phyloP scores from a whole-genome alignment of 768 basidiomycete species.

The Macrolepiota albuminosa region DNA sequence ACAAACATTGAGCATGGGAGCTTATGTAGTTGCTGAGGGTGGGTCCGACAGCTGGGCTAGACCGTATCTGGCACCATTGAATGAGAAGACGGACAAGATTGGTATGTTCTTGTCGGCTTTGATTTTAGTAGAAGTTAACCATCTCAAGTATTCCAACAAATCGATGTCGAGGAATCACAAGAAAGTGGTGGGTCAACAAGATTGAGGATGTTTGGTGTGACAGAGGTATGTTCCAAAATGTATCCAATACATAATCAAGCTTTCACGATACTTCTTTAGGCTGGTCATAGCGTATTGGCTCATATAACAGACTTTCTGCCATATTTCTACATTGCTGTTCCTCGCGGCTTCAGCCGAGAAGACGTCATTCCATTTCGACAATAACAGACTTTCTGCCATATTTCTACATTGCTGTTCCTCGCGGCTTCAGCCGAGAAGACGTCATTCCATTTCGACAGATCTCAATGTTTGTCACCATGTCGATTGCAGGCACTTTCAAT shows the following conservation, averaged over 20 bases:
- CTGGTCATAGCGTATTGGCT: constrained; percentile 85
- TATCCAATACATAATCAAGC: neutral
- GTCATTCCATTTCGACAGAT: constrained; percentile 54
- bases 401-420: constrained; percentile 86
- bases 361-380: constrained; percentile 64
- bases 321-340: constrained; percentile 89
- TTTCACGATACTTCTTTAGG: constrained; percentile 32
- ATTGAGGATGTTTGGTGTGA: constrained; percentile 86
- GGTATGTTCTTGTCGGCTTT: constrained; percentile 37
- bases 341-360: constrained; percentile 70
- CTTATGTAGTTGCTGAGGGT: constrained; percentile 58
- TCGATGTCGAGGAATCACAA: constrained; percentile 74
- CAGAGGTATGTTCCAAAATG: constrained; percentile 48
- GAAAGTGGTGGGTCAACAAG: constrained; percentile 38
- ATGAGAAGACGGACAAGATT: constrained; percentile 62
- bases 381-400: constrained; percentile 86
- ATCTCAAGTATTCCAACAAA: constrained; percentile 85
- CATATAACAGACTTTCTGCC: constrained; percentile 81
- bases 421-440: constrained; percentile 73
- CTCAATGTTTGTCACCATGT: constrained; percentile 60
- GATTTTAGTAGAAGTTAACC: neutral
- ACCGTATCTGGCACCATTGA: constrained; percentile 48
- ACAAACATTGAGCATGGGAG: neutral
- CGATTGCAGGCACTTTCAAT: neutral
- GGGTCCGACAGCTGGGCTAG: constrained; percentile 75